phyloP scores from a whole-genome alignment of 495 filamentous ascomycete species.

The Aspergillus sclerotioniger region DNA sequence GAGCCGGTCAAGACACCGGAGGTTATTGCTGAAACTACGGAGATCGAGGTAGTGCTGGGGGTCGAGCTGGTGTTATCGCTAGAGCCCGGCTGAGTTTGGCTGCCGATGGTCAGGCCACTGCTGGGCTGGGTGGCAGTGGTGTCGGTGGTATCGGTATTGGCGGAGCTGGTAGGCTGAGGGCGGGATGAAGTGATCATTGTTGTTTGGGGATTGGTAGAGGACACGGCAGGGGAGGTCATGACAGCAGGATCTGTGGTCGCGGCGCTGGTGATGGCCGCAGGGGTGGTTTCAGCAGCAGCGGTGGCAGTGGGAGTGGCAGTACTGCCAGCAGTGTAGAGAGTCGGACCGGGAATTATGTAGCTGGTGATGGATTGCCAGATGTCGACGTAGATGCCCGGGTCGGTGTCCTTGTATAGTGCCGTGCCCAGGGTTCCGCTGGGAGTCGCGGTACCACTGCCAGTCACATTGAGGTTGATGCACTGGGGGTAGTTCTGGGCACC shows the following conservation, averaged over 20 bases:
- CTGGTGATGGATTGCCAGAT: conserved; percentile 49
- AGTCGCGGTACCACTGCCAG: conserved; percentile 55
- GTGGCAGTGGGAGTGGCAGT: conserved; percentile 6
- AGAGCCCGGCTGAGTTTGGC: not conserved
- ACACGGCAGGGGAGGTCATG: not conserved
- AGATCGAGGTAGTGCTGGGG: not conserved
- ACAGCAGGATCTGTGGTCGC: not conserved
- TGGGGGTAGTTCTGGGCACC: conserved; percentile 76
- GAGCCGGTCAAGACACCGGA: conserved; percentile 32
- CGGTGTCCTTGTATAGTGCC: conserved; percentile 55
- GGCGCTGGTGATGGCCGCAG: not conserved
- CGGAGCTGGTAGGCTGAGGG: not conserved
- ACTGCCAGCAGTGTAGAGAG: conserved; percentile 30
- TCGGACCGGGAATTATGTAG: conserved; percentile 54
- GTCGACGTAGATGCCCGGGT: conserved; percentile 61
- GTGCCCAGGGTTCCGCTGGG: conserved; percentile 59
- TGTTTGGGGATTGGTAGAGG: not conserved
- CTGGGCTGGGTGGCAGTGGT: not conserved
- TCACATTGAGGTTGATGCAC: conserved; percentile 72
- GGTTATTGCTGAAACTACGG: conserved; percentile 4
- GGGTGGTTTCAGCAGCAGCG: not conserved
- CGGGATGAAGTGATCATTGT: not conserved
- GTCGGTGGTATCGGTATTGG: not conserved
- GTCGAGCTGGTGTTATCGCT: not conserved
- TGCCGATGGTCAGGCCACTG: too few species aligned